Percentiles rank a stretch among this genome's conserved stretches.
These are phyloP conservation scores for Neurospora sublineolata DNA, from an alignment of 495 filamentous ascomycete species.

Conservation along the genomic window DNA sequence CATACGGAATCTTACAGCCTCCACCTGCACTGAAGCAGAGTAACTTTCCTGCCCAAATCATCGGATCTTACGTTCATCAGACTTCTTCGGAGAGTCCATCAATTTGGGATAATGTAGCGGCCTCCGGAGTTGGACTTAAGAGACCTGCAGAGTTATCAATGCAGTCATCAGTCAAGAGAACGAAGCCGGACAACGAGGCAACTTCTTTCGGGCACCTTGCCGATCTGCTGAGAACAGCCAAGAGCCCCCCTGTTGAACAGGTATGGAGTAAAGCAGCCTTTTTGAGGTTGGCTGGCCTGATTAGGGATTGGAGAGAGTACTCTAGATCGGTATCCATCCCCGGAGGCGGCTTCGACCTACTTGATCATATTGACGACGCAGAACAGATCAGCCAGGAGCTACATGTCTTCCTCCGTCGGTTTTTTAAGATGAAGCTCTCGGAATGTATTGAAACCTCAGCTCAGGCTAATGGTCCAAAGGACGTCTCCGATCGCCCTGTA, in stretches of 20 bases:
- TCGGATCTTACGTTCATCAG: neutral
- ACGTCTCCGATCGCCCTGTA: neutral
- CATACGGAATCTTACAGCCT: neutral
- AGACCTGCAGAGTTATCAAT: neutral
- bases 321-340: neutral
- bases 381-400: conserved; percentile 6
- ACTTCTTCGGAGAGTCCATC: neutral
- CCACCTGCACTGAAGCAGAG: neutral
- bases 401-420: conserved; percentile 15
- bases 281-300: conserved; percentile 12
- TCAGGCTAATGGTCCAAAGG: neutral
- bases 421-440: conserved; percentile 17
- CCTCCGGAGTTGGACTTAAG: neutral
- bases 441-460: neutral
- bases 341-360: conserved; percentile 6
- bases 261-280: conserved; percentile 14
- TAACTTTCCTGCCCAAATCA: neutral
- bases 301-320: conserved; percentile 14
- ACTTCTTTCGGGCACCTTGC: conserved; percentile 7
- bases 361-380: conserved; percentile 8
- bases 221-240: conserved; percentile 3
- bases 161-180: neutral
- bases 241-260: neutral
- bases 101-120: neutral
- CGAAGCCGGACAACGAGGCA: neutral